Evolutionary conservation across 2,329 filamentous ascomycete genomes (phyloP).

Genomic region (Geosmithia putterillii): DNA sequence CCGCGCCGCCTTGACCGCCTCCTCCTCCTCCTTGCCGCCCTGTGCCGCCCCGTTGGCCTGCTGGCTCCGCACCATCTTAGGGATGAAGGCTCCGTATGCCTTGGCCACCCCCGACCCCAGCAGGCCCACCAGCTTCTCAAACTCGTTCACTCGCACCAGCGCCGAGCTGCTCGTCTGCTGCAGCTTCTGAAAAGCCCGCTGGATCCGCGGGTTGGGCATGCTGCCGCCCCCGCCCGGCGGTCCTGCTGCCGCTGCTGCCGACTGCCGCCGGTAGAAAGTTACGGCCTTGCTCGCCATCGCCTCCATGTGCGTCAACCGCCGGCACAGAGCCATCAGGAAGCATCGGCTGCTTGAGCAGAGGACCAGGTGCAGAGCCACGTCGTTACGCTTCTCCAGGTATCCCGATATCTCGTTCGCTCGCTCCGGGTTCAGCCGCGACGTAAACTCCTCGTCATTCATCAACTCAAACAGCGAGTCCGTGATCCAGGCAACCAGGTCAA

Average conservation of each 20-base stretch:
- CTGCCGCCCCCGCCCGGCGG: background rate
- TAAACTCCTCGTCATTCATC: constrained; percentile 37
- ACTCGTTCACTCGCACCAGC: constrained; percentile 46
- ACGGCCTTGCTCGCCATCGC: constrained; percentile 33
- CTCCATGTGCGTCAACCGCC: constrained; percentile 48
- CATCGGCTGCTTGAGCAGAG: constrained; percentile 64
- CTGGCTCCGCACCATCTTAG: constrained; percentile 32
- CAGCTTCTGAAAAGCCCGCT: constrained; percentile 43
- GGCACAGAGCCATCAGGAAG: constrained; percentile 58
- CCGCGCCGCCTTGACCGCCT: constrained; percentile 31
- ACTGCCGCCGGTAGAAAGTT: constrained; percentile 35
- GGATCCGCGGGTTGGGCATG: constrained; percentile 37
- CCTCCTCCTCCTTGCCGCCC: constrained; percentile 25
- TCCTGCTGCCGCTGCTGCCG: constrained; percentile 22
- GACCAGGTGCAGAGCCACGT: constrained; percentile 49
- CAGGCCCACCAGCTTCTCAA: constrained; percentile 46
- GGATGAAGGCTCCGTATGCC: constrained; percentile 33
- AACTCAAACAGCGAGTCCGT: constrained; percentile 46
- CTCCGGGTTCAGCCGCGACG: constrained; percentile 32
- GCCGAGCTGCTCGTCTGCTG: constrained; percentile 34
- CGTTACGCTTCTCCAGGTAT: constrained; percentile 41
- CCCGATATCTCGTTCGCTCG: constrained; percentile 35
- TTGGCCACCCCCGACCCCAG: constrained; percentile 37
- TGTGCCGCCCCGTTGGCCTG: constrained; percentile 12
- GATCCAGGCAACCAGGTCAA: constrained; percentile 56